phyloP scores from a whole-genome alignment of 352 stramenopile genomes.

The Phytophthora cryptogea region DNA sequence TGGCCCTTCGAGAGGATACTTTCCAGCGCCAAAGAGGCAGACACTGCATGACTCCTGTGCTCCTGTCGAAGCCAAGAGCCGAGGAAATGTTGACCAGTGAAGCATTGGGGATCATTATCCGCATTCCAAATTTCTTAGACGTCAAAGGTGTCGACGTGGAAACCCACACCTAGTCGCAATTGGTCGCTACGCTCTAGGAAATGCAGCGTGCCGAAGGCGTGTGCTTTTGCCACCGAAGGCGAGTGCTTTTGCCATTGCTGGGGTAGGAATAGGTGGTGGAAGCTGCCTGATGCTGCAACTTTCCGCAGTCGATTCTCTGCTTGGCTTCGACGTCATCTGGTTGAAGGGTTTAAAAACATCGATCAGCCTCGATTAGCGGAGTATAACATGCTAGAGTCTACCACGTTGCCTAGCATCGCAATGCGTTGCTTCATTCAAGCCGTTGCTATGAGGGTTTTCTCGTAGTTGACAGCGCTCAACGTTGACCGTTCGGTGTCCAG shows the following conservation, averaged over 20 bases:
- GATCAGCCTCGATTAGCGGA: neutral
- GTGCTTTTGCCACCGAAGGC: neutral
- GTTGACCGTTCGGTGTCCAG: slow-evolving; percentile 23
- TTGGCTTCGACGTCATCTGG: slow-evolving; percentile 5
- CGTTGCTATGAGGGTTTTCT: neutral
- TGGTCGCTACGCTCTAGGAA: neutral
- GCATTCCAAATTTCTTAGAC: slow-evolving; percentile 9
- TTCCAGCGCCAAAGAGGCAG: slow-evolving; percentile 11
- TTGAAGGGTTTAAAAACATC: slow-evolving; percentile 14
- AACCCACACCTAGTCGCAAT: neutral
- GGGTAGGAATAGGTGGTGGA: neutral
- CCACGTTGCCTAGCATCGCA: neutral
- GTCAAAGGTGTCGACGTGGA: neutral
- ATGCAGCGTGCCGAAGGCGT: neutral
- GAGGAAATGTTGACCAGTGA: slow-evolving; percentile 14
- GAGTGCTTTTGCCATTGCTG: neutral
- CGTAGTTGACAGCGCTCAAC: neutral
- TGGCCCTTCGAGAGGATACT: neutral
- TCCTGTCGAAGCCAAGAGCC: slow-evolving; percentile 13
- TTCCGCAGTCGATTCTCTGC: slow-evolving; percentile 3
- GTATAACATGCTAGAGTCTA: neutral
- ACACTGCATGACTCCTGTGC: slow-evolving; percentile 4
- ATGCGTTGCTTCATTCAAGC: neutral
- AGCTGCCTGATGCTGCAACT: slow-evolving; percentile 1
- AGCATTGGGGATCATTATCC: neutral